These are phyloP conservation scores for Santalum album DNA, from an alignment of 164 flowering plant genomes.

Conservation along the genomic window DNA sequence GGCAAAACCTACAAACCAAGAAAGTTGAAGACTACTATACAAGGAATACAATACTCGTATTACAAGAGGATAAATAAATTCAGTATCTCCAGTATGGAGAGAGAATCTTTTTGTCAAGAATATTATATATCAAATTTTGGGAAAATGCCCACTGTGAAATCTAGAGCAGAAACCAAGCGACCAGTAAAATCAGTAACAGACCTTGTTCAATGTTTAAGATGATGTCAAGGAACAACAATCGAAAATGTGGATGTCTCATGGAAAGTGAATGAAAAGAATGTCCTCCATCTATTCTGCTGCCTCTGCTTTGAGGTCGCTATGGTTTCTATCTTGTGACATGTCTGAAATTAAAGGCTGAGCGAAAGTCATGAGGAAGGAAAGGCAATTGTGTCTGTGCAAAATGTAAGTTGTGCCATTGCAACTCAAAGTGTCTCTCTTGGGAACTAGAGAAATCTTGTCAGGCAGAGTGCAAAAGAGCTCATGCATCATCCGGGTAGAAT, in stretches of 20 bases:
- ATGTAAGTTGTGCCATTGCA: constrained; percentile 50
- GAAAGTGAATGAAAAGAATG: constrained; percentile 45
- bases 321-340: constrained; percentile 31
- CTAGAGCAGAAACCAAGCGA: constrained; percentile 53
- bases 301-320: constrained; percentile 37
- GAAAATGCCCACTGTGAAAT: constrained; percentile 18
- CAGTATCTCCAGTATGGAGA: background rate
- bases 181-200: constrained; percentile 72
- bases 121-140: background rate
- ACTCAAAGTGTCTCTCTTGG: constrained; percentile 57
- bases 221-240: constrained; percentile 82
- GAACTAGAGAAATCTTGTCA: constrained; percentile 52
- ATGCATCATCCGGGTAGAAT: constrained; percentile 49
- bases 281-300: constrained; percentile 59
- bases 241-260: constrained; percentile 73
- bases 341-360: constrained; percentile 41
- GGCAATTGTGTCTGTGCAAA: constrained; percentile 32
- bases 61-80: background rate
- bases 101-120: background rate
- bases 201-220: constrained; percentile 64
- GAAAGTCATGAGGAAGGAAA: constrained; percentile 36
- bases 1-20: constrained; percentile 68
- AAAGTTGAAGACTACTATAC: constrained; percentile 3
- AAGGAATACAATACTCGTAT: background rate
- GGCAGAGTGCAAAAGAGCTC: constrained; percentile 56